Base-by-base conservation (phyloP, 176 grass and related monocot species). In the Sorghum bicolor region DNA sequence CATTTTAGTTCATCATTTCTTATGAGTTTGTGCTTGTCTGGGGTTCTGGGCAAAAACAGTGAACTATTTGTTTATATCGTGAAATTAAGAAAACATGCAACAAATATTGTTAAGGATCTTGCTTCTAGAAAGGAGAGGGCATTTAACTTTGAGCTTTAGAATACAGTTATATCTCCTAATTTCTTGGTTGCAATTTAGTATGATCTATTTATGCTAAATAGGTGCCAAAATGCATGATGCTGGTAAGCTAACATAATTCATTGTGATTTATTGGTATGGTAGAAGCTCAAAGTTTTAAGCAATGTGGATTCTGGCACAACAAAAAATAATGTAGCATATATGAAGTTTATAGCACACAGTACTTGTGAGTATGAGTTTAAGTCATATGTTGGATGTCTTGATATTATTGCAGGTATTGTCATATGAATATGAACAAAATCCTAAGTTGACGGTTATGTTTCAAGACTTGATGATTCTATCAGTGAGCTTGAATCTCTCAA, bases 401-500 rank as follows among this genome's bases (percentile, higher is more conserved):
- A 17, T 57, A 53, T 72, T 30, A 45, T 37, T 83, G 72, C 72
- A 87, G 84, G 5, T 80, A 24, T 69, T 90, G 24, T 78, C 80
- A 41, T 74, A 10, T 83, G 61, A 75, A 75, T 90, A 90, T 68
- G 16, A 83, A 76, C 50, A 90, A 20, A 70, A 20, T n/a, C 69
- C 75, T 16, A 87, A 22, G 25, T 80, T 87, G 24, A n/a, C 10
- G 0, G 44, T 80, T 70, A 58, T 78, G 78, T 90, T 84, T 76
- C 4, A 87, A 84, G 62, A 87, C 25, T 55, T 90, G 62, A 84
- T 50, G 68, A 76, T 62, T 64, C 20, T 87, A 43, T 74, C 80
- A 41, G 80, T 90, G 69, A 87, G 75, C 75, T 61, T 90, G 63
- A 62, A 87, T 75, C 38, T 87, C 25, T 70, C 69, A 48, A 26